Evolutionary conservation across 106 monocot species (phyloP), one percentile per base, ranked within the genome.

Genomic region (Cymbidium sinense): DNA sequence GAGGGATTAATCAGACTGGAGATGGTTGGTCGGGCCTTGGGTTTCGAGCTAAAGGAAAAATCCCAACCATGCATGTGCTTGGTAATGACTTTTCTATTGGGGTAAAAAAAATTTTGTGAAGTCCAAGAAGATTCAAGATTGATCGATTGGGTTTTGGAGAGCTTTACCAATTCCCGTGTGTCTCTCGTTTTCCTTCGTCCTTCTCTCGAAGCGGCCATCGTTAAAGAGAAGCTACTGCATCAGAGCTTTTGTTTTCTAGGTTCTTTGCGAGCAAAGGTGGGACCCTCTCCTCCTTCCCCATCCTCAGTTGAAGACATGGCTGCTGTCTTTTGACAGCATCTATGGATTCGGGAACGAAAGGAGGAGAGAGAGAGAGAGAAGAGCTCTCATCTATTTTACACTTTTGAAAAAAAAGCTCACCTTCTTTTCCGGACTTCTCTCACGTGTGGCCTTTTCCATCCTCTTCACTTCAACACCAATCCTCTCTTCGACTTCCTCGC

Each of bases 271-370:
- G 37, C 20, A 58, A 71, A 8, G 29, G 37, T 83, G 43, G 73
- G 78, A 43, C 9, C 44, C 33, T 15, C 1, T 33, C n/a, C 34
- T 30, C 37, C 71, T 35, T 70, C 50, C 29, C 23, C 78, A 23
- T 74, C 83, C 74, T 25, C 61, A 70, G 78, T 35, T 78, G 29
- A 75, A 36, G 70, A 76, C 64, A 75, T 41, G 61, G 75, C 13
- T 61, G 27, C 35, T 35, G 67, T 50, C 34, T 36, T 75, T 79
- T 79, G 75, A 83, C 83, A 83, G 79, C 31, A 75, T 79, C 79
- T 75, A 37, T 70, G 70, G 76, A 79, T 84, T 84, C 78, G 76
- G 76, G 79, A 83, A 83, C 15, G 36, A 74, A 75, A 75, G 75
- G 13, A 50, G 21, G 58, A 80, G 76, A 75, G 67, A 41, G 36